Base-by-base conservation (phyloP, 345 rosid species). In the Hibiscus trionum region DNA sequence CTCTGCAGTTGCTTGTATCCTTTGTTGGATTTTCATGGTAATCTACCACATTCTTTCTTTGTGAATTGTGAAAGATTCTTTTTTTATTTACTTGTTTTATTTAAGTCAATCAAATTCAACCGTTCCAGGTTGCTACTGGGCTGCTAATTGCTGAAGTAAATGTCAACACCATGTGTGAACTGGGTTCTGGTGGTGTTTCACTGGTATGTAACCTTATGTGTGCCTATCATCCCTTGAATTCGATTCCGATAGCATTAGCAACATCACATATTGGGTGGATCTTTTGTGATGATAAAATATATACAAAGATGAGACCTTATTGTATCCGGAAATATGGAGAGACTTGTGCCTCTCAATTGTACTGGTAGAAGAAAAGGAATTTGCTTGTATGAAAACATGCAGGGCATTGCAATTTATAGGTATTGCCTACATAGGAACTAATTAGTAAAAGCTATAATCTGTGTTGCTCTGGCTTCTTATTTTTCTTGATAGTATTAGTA, bases 151-250 rank as follows among this genome's bases (percentile, higher is more conserved):
- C 98, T 66, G 62, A 58, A 26, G 62, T 58, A 58, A 58, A 58
- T 58, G 62, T 58, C 62, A 90, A 81, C 61, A 91, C 98, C 4
- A 91, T 93, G 98, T 84, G 89, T 61, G 97, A 93, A 80, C 61
- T 93, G 76, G 98, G 98, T 72, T 86, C 98, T 16, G 98, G 98
- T 15, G 94, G 98, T 42, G 95, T 91, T 39, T 91, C 98, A 19
- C 81, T 93, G 80, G 98, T 93, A 87, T 78, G 56, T 66, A 2
- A 59, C 44, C 2, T 9, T 11, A 5, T 19, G 2, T 11, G 7
- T 53, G 1, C 57, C 57, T 53, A 46, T 7, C 50, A 37, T 37
- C 42, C 42, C 42, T 37, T n/a, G 9, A n/a, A n/a, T 16, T 53
- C 57, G 17, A 52, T 42, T 71, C 37, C 37, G 6, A 4, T 33